These are phyloP conservation scores for Colletotrichum karsti DNA, from an alignment of 2,329 filamentous ascomycete species.

Conservation along the genomic window DNA sequence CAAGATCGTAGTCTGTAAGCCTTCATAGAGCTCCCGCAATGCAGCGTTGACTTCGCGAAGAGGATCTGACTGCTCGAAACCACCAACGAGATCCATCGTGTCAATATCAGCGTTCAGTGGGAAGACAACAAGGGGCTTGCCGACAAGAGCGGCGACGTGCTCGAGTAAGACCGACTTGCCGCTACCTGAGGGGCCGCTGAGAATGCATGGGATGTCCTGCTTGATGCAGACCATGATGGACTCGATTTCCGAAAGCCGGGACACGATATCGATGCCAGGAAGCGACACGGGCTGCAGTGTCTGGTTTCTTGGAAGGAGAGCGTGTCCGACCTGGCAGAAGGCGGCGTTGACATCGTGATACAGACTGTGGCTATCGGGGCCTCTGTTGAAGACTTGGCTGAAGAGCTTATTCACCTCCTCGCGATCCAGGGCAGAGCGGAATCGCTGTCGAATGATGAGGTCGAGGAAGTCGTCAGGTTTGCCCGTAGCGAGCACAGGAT, in stretches of 20 bases:
- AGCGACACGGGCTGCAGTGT: constrained; percentile 60
- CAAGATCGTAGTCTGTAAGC: constrained; percentile 61
- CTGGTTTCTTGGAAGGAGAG: constrained; percentile 69
- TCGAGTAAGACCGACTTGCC: constrained; percentile 87
- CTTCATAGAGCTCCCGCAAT: constrained; percentile 57
- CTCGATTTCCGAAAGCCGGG: constrained; percentile 78
- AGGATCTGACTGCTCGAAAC: constrained; percentile 93
- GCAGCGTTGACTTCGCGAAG: constrained; percentile 73
- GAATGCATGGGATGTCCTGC: constrained; percentile 86
- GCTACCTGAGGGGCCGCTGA: constrained; percentile 85
- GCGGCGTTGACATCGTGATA: constrained; percentile 74
- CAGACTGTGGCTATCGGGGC: constrained; percentile 67
- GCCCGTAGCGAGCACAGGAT: constrained; percentile 68
- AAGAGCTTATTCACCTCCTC: constrained; percentile 73
- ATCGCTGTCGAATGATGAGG: constrained; percentile 86
- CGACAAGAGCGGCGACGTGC: constrained; percentile 81
- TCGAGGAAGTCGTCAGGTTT: constrained; percentile 78
- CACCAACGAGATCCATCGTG: constrained; percentile 95
- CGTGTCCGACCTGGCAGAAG: constrained; percentile 83
- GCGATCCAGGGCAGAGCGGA: constrained; percentile 77
- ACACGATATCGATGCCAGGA: constrained; percentile 57
- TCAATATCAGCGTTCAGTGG: constrained; percentile 95
- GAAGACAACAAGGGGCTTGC: constrained; percentile 81
- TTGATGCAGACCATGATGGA: constrained; percentile 88
- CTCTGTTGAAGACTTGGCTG: constrained; percentile 64